phyloP scores from a whole-genome alignment of 192 early-diverging fungal species.

The Entomortierella lignicola region DNA sequence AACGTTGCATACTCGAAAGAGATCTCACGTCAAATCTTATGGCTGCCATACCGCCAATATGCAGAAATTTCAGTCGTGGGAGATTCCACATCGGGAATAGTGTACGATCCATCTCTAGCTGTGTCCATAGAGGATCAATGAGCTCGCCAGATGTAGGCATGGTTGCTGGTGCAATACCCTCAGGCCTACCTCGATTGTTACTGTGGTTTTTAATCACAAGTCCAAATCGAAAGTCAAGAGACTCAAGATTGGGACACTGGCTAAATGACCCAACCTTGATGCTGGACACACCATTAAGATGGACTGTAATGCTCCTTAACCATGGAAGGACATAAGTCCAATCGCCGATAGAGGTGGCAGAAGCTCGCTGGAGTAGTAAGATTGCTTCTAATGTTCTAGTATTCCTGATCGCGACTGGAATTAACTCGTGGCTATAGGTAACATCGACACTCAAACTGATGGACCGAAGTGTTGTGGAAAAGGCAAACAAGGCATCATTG shows the following conservation, averaged over 20 bases:
- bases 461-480: not conserved
- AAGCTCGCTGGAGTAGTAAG: not conserved
- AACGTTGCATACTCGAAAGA: not conserved
- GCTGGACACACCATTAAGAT: not conserved
- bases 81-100: slow-evolving; percentile 9
- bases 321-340: not conserved
- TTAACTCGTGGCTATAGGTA: not conserved
- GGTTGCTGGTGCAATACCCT: not conserved
- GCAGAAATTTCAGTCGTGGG: too few species aligned
- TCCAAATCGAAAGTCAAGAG: slow-evolving; percentile 3
- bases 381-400: not conserved
- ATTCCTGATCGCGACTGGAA: not conserved
- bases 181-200: not conserved
- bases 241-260: slow-evolving; percentile 14
- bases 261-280: slow-evolving; percentile 9
- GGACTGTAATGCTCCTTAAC: not conserved
- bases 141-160: not conserved
- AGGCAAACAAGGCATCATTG: slow-evolving; percentile 11
- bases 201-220: not conserved
- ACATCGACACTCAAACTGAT: not conserved
- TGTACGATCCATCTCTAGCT: not conserved
- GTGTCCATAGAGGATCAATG: not conserved
- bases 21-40: not conserved
- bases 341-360: not conserved
- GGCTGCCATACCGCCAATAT: not conserved